phyloP scores from a whole-genome alignment of 768 basidiomycete species.

The Cyclocybe cylindracea region DNA sequence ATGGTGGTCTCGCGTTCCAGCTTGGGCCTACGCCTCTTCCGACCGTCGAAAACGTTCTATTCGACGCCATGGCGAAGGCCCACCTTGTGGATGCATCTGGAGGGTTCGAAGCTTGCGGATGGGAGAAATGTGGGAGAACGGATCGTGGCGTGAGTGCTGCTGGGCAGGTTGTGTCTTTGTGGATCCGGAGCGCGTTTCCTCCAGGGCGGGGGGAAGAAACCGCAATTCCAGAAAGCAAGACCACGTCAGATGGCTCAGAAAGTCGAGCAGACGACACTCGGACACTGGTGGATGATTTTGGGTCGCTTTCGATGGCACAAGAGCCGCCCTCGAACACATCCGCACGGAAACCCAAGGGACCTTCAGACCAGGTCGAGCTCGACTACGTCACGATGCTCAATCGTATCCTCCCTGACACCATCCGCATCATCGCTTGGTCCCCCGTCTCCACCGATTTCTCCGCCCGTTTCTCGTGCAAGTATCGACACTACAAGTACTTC shows the following conservation, averaged over 20 bases:
- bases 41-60: constrained; percentile 89
- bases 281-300: constrained; percentile 39
- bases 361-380: constrained; percentile 48
- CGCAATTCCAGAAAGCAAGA: constrained; percentile 8
- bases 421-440: constrained; percentile 93
- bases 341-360: constrained; percentile 13
- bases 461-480: constrained; percentile 83
- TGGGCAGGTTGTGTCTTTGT: constrained; percentile 91
- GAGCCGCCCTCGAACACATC: constrained; percentile 16
- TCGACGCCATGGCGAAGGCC: constrained; percentile 75
- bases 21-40: constrained; percentile 68
- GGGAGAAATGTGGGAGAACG: constrained; percentile 91
- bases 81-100: constrained; percentile 72
- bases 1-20: constrained; percentile 89
- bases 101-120: constrained; percentile 85
- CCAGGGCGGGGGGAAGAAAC: constrained; percentile 16
- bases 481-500: constrained; percentile 97
- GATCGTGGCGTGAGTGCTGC: constrained; percentile 94
- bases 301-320: constrained; percentile 31
- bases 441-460: constrained; percentile 81
- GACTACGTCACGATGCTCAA: constrained; percentile 84
- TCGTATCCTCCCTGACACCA: constrained; percentile 82
- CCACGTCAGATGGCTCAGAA: constrained; percentile 3
- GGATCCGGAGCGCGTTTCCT: constrained; percentile 75
- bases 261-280: constrained; percentile 8